phyloP scores from a whole-genome alignment of 2,329 filamentous ascomycete species.

The Emmonsiellopsis sp. region DNA sequence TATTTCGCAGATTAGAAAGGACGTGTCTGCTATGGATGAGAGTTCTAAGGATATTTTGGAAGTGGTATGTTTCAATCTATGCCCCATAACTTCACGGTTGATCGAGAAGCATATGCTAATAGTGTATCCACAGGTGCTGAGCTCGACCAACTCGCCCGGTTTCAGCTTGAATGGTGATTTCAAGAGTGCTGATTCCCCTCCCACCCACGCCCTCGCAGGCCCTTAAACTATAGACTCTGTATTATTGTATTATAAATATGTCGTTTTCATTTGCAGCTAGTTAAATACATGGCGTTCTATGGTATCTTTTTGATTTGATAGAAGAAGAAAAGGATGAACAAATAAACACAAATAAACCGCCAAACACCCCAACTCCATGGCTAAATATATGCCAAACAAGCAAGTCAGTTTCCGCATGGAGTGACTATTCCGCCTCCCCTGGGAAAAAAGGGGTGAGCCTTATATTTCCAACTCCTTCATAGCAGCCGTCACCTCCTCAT shows the following conservation, averaged over 20 bases:
- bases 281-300: conserved; percentile 34
- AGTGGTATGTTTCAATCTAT: conserved; percentile 40
- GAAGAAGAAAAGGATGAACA: conserved; percentile 17
- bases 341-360: neutral
- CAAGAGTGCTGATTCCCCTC: conserved; percentile 48
- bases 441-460: neutral
- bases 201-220: conserved; percentile 40
- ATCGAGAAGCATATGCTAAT: no score
- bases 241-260: conserved; percentile 31
- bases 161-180: conserved; percentile 79
- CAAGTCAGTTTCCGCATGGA: neutral
- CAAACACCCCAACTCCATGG: conserved; percentile 1
- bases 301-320: conserved; percentile 23
- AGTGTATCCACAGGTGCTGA: conserved; percentile 51
- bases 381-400: neutral
- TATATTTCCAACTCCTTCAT: conserved; percentile 37
- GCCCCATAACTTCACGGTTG: neutral
- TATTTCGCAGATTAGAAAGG: conserved; percentile 66
- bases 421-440: neutral
- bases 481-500: conserved; percentile 40
- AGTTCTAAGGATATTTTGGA: conserved; percentile 65
- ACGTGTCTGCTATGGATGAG: conserved; percentile 58
- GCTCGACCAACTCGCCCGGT: conserved; percentile 77
- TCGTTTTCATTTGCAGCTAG: conserved; percentile 20
- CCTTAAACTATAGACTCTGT: conserved; percentile 40